Conservation (phyloP, 495 filamentous ascomycete genomes). For the Penicillium steckii region DNA sequence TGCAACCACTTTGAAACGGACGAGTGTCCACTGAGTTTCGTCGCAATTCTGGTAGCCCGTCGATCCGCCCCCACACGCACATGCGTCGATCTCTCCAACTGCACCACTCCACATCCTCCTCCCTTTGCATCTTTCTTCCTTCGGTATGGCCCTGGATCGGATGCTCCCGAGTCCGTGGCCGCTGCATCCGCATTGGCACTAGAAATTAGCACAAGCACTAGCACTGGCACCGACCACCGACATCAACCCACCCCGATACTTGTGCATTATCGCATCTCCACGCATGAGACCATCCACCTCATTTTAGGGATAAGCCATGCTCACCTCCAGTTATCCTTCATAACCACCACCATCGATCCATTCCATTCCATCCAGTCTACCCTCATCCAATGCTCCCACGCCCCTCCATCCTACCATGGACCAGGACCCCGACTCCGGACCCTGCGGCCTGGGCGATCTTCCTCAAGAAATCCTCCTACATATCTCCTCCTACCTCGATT, state of each 20-base stretch:
- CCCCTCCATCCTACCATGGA: slow-evolving; percentile 5
- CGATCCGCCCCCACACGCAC: neutral
- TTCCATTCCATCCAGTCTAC: neutral
- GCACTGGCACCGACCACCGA: neutral
- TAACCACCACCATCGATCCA: neutral
- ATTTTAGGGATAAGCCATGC: neutral
- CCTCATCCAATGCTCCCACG: neutral
- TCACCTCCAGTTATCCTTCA: neutral
- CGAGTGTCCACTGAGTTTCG: neutral
- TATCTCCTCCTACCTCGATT: slow-evolving; percentile 10
- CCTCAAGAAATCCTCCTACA: slow-evolving; percentile 17
- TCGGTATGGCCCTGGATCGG: neutral
- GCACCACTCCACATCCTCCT: neutral
- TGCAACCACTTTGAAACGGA: neutral
- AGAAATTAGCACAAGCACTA: neutral
- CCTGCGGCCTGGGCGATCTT: slow-evolving; percentile 1
- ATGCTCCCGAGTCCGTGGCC: neutral
- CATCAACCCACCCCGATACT: neutral
- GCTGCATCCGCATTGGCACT: neutral
- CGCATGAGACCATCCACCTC: neutral
- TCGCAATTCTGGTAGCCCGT: neutral
- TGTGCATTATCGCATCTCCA: neutral
- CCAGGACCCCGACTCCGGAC: neutral
- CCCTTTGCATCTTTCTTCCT: neutral
- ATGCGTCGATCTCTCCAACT: neutral